These are phyloP conservation scores for Cercospora beticola DNA, from an alignment of 2,329 filamentous ascomycete genomes.

Conservation along the genomic window DNA sequence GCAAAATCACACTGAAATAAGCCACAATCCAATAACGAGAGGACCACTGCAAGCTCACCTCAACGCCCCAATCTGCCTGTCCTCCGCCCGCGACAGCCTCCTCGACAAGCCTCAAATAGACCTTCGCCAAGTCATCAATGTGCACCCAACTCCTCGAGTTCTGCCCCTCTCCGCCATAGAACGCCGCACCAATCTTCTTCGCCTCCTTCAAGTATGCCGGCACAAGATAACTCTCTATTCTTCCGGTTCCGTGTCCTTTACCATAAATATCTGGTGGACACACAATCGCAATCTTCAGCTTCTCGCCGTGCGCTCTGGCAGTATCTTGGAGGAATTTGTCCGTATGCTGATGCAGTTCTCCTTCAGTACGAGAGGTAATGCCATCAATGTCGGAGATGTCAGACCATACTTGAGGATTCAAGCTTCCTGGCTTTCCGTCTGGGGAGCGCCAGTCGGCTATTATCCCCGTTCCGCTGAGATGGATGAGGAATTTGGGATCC, in stretches of 20 bases:
- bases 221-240: neutral
- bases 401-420: neutral
- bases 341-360: conserved; percentile 61
- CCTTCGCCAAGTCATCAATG: conserved; percentile 55
- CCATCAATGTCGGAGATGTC: neutral
- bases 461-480: neutral
- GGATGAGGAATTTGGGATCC: neutral
- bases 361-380: conserved; percentile 55
- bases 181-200: conserved; percentile 37
- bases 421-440: neutral
- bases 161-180: conserved; percentile 53
- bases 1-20: neutral
- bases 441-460: neutral
- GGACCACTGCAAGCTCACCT: conserved; percentile 21
- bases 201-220: conserved; percentile 53
- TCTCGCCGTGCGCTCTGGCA: neutral
- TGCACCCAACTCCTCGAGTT: conserved; percentile 55
- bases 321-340: conserved; percentile 50
- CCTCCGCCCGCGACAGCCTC: conserved; percentile 48
- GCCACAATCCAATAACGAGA: neutral
- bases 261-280: neutral
- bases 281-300: neutral
- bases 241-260: neutral
- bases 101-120: conserved; percentile 56
- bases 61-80: conserved; percentile 33